These are phyloP conservation scores for Pleomassaria siparia DNA, from an alignment of 2,329 filamentous ascomycete genomes.

Conservation along the genomic window DNA sequence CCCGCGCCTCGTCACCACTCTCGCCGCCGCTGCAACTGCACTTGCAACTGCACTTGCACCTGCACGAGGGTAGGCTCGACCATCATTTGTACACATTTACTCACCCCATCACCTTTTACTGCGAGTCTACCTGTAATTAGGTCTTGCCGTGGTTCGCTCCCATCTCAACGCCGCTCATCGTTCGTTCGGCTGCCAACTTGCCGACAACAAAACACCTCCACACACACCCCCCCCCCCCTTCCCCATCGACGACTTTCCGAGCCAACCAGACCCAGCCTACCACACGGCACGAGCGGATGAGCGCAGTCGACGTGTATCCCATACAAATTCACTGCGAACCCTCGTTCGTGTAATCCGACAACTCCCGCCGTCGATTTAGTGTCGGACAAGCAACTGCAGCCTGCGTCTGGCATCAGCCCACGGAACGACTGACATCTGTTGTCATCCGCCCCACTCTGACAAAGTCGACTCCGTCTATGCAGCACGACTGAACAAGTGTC, in stretches of 20 bases:
- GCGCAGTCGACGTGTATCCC: neutral
- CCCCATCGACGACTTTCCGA: neutral
- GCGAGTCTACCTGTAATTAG: neutral
- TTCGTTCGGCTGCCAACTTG: neutral
- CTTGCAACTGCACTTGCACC: too few species aligned
- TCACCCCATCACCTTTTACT: constrained; percentile 13
- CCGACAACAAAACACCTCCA: too few species aligned
- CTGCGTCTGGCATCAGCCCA: constrained; percentile 13
- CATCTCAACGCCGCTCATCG: constrained; percentile 15
- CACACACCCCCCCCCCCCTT: too few species aligned
- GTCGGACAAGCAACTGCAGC: constrained; percentile 12
- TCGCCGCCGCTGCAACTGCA: constrained; percentile 2
- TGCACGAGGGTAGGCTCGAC: constrained; percentile 26
- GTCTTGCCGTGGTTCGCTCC: constrained; percentile 9
- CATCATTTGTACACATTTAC: constrained; percentile 15
- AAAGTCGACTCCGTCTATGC: constrained; percentile 3
- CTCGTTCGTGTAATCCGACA: neutral
- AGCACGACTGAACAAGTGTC: constrained; percentile 4
- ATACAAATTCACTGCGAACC: neutral
- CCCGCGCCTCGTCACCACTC: constrained; percentile 4
- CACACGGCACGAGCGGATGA: neutral
- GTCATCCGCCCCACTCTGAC: constrained; percentile 9
- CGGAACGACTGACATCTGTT: constrained; percentile 11
- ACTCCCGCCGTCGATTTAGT: constrained; percentile 8
- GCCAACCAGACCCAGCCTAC: neutral